Conservation (phyloP, 441 rosid genomes). For the Gossypium gossypioides region DNA sequence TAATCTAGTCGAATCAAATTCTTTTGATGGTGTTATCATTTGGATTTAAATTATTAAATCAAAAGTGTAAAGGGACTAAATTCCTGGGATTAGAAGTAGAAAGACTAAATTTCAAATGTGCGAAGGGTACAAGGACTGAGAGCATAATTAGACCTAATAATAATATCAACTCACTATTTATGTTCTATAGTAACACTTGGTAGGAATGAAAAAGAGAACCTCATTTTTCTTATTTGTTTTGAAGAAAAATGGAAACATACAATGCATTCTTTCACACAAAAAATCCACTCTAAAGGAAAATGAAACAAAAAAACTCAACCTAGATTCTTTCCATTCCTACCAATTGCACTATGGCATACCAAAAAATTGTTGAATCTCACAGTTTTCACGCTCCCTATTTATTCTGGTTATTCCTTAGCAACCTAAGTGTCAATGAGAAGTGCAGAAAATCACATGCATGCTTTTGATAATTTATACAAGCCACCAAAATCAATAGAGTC, state of each 20-base stretch:
- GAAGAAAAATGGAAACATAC: neutral
- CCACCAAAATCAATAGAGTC: neutral
- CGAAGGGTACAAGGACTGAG: no score
- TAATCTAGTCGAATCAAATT: no score
- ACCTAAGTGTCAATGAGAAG: neutral
- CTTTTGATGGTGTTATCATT: no score
- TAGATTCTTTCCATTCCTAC: neutral
- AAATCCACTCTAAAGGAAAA: neutral
- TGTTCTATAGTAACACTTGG: neutral
- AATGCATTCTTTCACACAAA: neutral
- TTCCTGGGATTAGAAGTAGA: no score
- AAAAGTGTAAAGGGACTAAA: no score
- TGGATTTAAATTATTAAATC: no score
- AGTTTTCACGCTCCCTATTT: neutral
- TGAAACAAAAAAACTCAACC: neutral
- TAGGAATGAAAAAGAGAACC: neutral
- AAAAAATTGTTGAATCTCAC: neutral
- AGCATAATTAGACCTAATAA: no score
- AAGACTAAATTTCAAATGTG: no score
- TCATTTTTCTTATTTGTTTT: neutral
- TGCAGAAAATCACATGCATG: neutral
- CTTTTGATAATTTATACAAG: neutral
- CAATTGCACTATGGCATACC: neutral
- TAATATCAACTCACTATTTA: neutral
- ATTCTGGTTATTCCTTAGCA: neutral